A percentile compares a stretch with the other conserved stretches of the same genome.
Evolutionary conservation across 805 yeast species (phyloP).

Genomic region (Soucietia sequanensis): DNA sequence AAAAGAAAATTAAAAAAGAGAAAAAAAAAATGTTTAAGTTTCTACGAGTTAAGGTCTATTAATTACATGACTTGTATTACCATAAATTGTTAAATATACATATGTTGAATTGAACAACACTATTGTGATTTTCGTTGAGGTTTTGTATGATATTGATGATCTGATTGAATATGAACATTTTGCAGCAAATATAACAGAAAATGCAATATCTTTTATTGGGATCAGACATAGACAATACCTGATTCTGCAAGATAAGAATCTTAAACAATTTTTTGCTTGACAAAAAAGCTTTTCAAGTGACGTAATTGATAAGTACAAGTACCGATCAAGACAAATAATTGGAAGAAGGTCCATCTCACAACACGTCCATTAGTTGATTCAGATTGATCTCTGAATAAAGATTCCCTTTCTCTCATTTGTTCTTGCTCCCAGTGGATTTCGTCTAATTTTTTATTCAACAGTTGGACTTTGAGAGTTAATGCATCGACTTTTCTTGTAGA

Average conservation of each 20-base stretch:
- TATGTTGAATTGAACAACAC: too few relatives aligned
- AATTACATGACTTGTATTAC: too few relatives aligned
- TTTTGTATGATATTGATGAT: background rate
- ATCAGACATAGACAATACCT: background rate
- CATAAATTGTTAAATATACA: too few relatives aligned
- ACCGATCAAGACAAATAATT: slow-evolving; percentile 60
- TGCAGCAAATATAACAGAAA: background rate
- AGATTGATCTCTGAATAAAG: slow-evolving; percentile 70
- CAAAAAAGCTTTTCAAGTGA: slow-evolving; percentile 77
- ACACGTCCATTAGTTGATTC: slow-evolving; percentile 75
- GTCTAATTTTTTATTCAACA: slow-evolving; percentile 39
- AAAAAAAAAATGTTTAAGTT: too few relatives aligned
- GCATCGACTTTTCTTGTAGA: slow-evolving; percentile 51
- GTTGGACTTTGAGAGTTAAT: slow-evolving; percentile 36
- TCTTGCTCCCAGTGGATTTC: slow-evolving; percentile 45
- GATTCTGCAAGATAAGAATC: background rate
- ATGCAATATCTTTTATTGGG: too few relatives aligned
- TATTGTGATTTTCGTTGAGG: background rate
- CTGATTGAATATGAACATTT: background rate
- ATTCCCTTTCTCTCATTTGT: slow-evolving; percentile 72
- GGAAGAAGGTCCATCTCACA: slow-evolving; percentile 71
- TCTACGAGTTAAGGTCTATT: too few relatives aligned
- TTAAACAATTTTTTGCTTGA: slow-evolving; percentile 81
- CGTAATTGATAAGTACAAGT: slow-evolving; percentile 77
- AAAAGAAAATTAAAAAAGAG: too few relatives aligned